Conservation (phyloP, 2,329 filamentous ascomycete genomes). For the Waltergamsia citrina region DNA sequence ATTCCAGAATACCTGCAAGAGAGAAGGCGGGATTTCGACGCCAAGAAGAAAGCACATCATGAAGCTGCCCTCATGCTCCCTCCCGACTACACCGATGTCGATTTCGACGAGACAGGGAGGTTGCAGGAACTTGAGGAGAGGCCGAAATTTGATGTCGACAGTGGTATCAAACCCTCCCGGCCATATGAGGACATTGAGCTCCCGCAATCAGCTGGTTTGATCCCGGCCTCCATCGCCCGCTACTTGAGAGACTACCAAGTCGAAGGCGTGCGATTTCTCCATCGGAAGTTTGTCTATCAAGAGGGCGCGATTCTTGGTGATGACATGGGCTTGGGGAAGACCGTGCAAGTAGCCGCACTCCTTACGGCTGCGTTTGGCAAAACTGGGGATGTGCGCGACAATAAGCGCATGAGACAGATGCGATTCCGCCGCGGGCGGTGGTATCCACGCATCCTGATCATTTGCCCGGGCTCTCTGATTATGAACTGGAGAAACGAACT, state of each 20-base stretch:
- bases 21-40: slow-evolving; percentile 62
- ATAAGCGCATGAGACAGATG: slow-evolving; percentile 80
- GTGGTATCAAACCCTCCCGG: slow-evolving; percentile 53
- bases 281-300: slow-evolving; percentile 84
- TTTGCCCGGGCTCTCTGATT: slow-evolving; percentile 83
- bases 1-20: slow-evolving; percentile 66
- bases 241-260: slow-evolving; percentile 91
- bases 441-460: slow-evolving; percentile 71
- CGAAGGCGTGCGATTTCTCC: slow-evolving; percentile 74
- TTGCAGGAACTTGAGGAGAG: slow-evolving; percentile 46
- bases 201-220: slow-evolving; percentile 65
- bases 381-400: slow-evolving; percentile 78
- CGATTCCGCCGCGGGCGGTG: slow-evolving; percentile 53
- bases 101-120: slow-evolving; percentile 46
- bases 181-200: slow-evolving; percentile 68
- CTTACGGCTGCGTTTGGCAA: slow-evolving; percentile 89
- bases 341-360: slow-evolving; percentile 90
- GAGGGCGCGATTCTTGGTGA: slow-evolving; percentile 86
- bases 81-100: slow-evolving; percentile 64
- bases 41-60: slow-evolving; percentile 45
- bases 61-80: slow-evolving; percentile 66
- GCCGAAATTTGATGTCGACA: slow-evolving; percentile 51
- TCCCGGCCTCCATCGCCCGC: slow-evolving; percentile 83
- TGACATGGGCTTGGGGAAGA: slow-evolving; percentile 97
- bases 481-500: slow-evolving; percentile 88